Evolutionary conservation across 768 basidiomycete genomes (phyloP), one percentile per base, ranked within the genome.

Genomic region (Amanita phalloides): DNA sequence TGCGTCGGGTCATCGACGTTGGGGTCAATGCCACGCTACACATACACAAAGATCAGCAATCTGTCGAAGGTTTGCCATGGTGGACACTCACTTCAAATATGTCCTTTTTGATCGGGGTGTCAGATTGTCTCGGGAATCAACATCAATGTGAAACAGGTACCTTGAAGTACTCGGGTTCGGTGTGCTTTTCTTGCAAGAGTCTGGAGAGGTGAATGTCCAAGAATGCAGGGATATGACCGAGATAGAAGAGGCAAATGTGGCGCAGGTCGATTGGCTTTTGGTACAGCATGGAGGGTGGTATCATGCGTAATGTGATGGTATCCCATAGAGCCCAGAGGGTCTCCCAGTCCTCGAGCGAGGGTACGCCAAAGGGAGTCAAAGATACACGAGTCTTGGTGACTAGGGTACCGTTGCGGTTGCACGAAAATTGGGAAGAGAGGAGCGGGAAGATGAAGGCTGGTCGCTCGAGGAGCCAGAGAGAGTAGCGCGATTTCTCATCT

Each of bases 231-330:
- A 97, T 91, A 63, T 98, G 96, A 0, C 95, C 95, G 10, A 90
- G 62, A 66, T 97, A 97, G 69, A 99, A 99, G n/a, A 98, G 74
- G 61, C 92, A 95, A 52, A 95, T 92, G 65, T 98, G 94, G 28
- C 96, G 77, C 43, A 98, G 71, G 61, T 96, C 84, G 55, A 98
- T 97, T 3, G 95, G 94, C 63, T 90, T 95, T 62, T 88, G 73
- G 63, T 83, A 84, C 23, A 95, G 72, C 86, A 97, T 88, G 25
- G 82, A 77, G 17, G 76, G 70, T 0, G 92, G 85, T 50, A 97
- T 91, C 92, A 97, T 95, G 44, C 75, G 75, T 53, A 79, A 71
- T 10, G 88, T 90, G 45, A 94, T 71, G 43, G 74, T 80, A 63
- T 97, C 92, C 95, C 94, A 99, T 2, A 78, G 76, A 1, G 79